Conservation (phyloP, 2,329 filamentous ascomycete species). For the Cladosporium colombiae region DNA sequence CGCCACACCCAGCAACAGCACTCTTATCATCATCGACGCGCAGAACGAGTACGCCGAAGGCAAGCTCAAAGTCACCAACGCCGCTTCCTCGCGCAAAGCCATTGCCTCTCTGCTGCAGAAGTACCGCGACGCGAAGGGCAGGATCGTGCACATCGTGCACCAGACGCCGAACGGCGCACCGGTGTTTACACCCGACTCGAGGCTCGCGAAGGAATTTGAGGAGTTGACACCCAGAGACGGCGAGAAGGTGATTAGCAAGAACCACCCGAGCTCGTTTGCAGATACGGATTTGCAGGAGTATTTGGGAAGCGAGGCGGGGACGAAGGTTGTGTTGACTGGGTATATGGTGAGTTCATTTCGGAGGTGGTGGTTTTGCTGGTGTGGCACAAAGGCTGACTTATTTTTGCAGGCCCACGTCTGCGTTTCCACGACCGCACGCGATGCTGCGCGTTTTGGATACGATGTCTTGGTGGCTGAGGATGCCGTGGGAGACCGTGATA, state of each 20-base stretch:
- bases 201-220: conserved; percentile 61
- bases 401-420: conserved; percentile 61
- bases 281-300: conserved; percentile 60
- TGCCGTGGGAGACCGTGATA: conserved; percentile 65
- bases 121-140: conserved; percentile 58
- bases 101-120: conserved; percentile 60
- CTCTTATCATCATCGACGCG: conserved; percentile 68
- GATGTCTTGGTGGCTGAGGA: conserved; percentile 64
- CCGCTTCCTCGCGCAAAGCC: conserved; percentile 54
- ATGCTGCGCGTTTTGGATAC: conserved; percentile 62
- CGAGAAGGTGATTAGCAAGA: conserved; percentile 62
- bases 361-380: not conserved
- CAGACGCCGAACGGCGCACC: conserved; percentile 61
- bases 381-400: not conserved
- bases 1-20: conserved; percentile 59
- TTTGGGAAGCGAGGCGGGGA: conserved; percentile 52
- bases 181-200: conserved; percentile 64
- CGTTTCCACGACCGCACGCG: conserved; percentile 63
- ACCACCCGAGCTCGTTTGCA: conserved; percentile 62
- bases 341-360: conserved; percentile 51
- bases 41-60: conserved; percentile 69
- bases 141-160: conserved; percentile 65
- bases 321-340: conserved; percentile 63
- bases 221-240: conserved; percentile 56
- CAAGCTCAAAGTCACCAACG: conserved; percentile 57